These are phyloP conservation scores for Alternaria viburni DNA, from an alignment of 2,329 filamentous ascomycete genomes.

Conservation along the genomic window DNA sequence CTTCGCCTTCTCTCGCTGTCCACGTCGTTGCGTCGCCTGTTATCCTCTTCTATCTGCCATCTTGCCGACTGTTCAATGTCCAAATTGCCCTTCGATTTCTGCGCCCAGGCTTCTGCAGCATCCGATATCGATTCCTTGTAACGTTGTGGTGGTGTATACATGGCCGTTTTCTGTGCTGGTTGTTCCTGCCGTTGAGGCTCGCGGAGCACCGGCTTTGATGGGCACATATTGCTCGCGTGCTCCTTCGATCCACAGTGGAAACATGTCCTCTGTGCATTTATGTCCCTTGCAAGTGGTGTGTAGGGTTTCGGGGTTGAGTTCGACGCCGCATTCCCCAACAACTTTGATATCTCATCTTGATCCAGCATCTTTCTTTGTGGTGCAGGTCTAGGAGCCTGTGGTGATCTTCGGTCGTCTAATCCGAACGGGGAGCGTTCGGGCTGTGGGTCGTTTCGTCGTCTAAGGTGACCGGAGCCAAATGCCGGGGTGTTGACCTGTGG, in stretches of 20 bases:
- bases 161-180: conserved; percentile 7
- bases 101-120: conserved; percentile 37
- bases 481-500: conserved; percentile 34
- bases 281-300: conserved; percentile 31
- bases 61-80: conserved; percentile 19
- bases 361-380: conserved; percentile 31
- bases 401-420: conserved; percentile 3
- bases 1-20: conserved; percentile 31
- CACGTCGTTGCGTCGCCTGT: conserved; percentile 21
- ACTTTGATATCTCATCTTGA: conserved; percentile 34
- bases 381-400: conserved; percentile 5
- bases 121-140: conserved; percentile 27
- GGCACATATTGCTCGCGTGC: conserved; percentile 33
- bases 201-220: conserved; percentile 33
- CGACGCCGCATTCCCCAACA: conserved; percentile 25
- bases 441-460: conserved; percentile 34
- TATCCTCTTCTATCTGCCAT: conserved; percentile 19
- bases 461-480: conserved; percentile 34
- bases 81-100: conserved; percentile 20
- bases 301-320: conserved; percentile 20
- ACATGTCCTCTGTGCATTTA: conserved; percentile 33
- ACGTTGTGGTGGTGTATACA: conserved; percentile 17
- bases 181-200: conserved; percentile 13
- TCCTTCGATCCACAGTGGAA: conserved; percentile 38
- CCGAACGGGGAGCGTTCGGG: not conserved